These are phyloP conservation scores for Herpetomonas samuelpessoai DNA, from an alignment of 208 protist species.

Conservation along the genomic window DNA sequence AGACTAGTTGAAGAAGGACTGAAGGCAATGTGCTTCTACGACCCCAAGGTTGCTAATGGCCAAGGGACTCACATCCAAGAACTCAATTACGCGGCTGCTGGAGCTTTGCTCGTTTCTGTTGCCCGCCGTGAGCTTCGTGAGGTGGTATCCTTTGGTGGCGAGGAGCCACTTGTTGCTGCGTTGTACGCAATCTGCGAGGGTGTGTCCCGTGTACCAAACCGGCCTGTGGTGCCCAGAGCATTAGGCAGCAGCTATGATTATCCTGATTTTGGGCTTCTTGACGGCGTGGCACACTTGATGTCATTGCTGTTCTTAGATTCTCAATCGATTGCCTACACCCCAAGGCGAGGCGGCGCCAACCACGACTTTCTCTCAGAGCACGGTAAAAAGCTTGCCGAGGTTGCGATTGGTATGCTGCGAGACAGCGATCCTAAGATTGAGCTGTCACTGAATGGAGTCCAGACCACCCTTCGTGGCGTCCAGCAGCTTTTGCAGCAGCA, in stretches of 20 bases:
- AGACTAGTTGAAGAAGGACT: conserved; percentile 58
- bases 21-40: conserved; percentile 66
- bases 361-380: conserved; percentile 51
- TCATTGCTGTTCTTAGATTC: conserved; percentile 81
- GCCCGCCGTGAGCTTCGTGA: conserved; percentile 83
- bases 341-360: conserved; percentile 11
- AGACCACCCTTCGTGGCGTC: conserved; percentile 67
- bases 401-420: conserved; percentile 64
- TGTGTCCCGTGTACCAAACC: conserved; percentile 19
- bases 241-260: conserved; percentile 88
- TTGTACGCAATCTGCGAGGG: conserved; percentile 26
- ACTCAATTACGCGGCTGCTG: conserved; percentile 70
- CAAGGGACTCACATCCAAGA: conserved; percentile 19
- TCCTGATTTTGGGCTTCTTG: conserved; percentile 84
- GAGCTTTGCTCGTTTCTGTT: conserved; percentile 71
- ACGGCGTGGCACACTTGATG: conserved; percentile 87
- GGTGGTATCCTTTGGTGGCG: conserved; percentile 66
- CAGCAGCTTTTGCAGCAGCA: conserved; percentile 71
- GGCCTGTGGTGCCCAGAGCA: conserved; percentile 45
- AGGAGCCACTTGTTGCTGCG: conserved; percentile 32
- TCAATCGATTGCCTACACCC: conserved; percentile 56
- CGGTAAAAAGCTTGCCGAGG: conserved; percentile 36
- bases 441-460: conserved; percentile 76
- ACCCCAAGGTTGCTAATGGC: conserved; percentile 10
- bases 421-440: conserved; percentile 71